A percentile compares a stretch with the other conserved stretches of the same genome.
These are phyloP conservation scores for Diplosphaera chodatii DNA, from an alignment of 139 green algal genomes.

Conservation along the genomic window DNA sequence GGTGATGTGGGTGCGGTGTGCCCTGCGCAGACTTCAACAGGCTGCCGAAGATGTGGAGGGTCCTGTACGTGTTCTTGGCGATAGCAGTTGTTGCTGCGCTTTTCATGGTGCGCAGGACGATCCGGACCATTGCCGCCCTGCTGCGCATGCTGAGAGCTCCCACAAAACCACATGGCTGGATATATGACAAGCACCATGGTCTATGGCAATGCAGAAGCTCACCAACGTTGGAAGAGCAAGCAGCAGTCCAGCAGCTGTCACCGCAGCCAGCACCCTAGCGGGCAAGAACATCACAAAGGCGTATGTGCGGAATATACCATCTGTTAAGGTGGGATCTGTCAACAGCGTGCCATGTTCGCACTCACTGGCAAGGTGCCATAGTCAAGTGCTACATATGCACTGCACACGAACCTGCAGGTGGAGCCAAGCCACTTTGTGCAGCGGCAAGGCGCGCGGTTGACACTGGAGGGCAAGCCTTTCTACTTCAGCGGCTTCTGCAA, in stretches of 20 bases:
- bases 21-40: background rate
- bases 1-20: too few species aligned
- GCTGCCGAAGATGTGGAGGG: background rate
- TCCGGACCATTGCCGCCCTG: background rate
- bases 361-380: too few species aligned
- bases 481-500: conserved; percentile 17
- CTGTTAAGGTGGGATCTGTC: background rate
- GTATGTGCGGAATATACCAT: background rate
- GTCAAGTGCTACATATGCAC: too few species aligned
- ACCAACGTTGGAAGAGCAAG: background rate
- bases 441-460: background rate
- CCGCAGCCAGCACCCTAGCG: background rate
- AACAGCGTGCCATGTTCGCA: too few species aligned
- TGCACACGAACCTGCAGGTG: background rate
- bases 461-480: conserved; percentile 13
- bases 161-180: too few species aligned
- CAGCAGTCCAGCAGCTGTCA: background rate
- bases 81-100: background rate
- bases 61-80: background rate
- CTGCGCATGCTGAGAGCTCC: too few species aligned
- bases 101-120: background rate
- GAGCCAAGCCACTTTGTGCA: conserved; percentile 3
- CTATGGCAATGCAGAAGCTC: background rate
- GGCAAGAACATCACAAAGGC: background rate
- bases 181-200: too few species aligned